Percentiles rank a stretch among this genome's conserved stretches.
Conservation (phyloP, 129 eudicot genomes). For the Rutidosis leptorrhynchoides region DNA sequence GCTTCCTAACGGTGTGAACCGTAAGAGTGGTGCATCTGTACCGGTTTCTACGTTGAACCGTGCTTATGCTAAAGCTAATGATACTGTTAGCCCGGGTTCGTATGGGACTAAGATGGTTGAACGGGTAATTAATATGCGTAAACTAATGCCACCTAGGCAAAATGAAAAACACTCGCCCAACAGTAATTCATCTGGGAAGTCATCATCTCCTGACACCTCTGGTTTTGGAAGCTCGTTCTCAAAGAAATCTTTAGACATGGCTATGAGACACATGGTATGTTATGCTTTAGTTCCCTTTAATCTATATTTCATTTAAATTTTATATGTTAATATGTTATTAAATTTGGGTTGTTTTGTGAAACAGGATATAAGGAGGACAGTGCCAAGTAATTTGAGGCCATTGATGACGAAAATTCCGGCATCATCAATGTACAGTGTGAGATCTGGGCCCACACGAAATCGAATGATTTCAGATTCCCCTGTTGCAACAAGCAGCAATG, state of each 20-base stretch:
- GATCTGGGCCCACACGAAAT: slow-evolving; percentile 76
- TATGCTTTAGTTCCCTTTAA: background rate
- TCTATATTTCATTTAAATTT: too few species aligned
- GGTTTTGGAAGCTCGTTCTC: slow-evolving; percentile 91
- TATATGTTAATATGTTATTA: too few species aligned
- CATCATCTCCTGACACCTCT: slow-evolving; percentile 77
- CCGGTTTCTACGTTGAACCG: slow-evolving; percentile 78
- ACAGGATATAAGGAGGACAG: slow-evolving; percentile 79
- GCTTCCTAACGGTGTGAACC: slow-evolving; percentile 61
- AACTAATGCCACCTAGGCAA: slow-evolving; percentile 75
- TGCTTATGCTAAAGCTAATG: slow-evolving; percentile 80
- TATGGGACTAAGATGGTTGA: slow-evolving; percentile 93
- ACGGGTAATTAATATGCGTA: slow-evolving; percentile 85
- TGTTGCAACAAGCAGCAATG: slow-evolving; percentile 91
- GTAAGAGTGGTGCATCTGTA: slow-evolving; percentile 74
- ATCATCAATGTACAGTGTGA: slow-evolving; percentile 94
- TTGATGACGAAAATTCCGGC: slow-evolving; percentile 90
- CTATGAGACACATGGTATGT: slow-evolving; percentile 96
- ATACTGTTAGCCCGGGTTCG: slow-evolving; percentile 65
- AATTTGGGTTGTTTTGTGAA: slow-evolving; percentile 2
- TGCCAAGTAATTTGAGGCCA: slow-evolving; percentile 85
- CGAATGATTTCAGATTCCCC: slow-evolving; percentile 69
- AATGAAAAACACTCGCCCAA: slow-evolving; percentile 74
- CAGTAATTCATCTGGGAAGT: slow-evolving; percentile 72
- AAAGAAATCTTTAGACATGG: slow-evolving; percentile 94